Evolutionary conservation across 148 eudicot species (phyloP), one percentile per base, ranked within the genome.

Genomic region (Beta vulgaris): DNA sequence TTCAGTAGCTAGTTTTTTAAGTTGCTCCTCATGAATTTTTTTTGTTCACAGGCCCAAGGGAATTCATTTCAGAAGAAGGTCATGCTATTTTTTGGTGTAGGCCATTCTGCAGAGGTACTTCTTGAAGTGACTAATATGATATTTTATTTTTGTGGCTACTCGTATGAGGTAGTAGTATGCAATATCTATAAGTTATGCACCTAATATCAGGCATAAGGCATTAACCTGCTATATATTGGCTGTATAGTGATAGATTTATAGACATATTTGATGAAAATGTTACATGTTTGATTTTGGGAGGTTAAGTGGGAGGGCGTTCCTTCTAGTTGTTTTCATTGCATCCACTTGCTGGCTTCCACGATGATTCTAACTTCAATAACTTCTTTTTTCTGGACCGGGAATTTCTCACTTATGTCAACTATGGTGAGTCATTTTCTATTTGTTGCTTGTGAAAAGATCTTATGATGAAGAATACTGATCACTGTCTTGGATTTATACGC

Each of bases 31-130:
- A 28, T 39, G 64, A 55, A 57, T 53, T 35, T 32, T 15, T 58
- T 44, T 74, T 80, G 43, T 54, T 54, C 71, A 39, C 84, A 95
- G 98, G 96, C 81, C 69, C 92, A 88, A 60, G 99, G 99, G 60
- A 89, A 96, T 82, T 92, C 99, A 35, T 96, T 96, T 84, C 99
- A 91, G 72, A 96, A 96, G 91, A 96, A 96, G 86, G 88, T 87
- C 76, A 77, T 89, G 93, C 80, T 89, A 72, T 80, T 96, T 65
- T 91, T 96, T 82, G 99, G 99, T 43, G 74, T 82, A 48, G 88
- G 92, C 59, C 87, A 88, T 77, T 80, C 85, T 73, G 71, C 77
- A 21, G 97, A 92, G 97, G 99, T 96, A 86, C 79, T 39, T 61
- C 55, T 36, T 72, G n/a, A 62, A 72, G 25, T 75, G 54, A 62